Evolutionary conservation across 2,329 filamentous ascomycete genomes (phyloP).

Genomic region (Claviceps sp.): DNA sequence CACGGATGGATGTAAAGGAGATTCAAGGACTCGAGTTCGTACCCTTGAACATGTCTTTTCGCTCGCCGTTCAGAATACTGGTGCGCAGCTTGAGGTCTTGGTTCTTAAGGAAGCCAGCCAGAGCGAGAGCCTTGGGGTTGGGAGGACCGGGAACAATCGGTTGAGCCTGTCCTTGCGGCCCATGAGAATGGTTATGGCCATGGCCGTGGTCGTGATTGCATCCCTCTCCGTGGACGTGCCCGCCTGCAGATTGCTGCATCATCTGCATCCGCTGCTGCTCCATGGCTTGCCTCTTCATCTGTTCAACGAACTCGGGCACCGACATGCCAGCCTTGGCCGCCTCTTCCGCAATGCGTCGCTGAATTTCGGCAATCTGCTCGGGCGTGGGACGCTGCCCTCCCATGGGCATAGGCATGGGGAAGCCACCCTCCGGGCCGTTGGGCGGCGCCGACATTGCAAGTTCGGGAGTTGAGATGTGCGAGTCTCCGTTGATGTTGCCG

Average conservation of each 20-base stretch:
- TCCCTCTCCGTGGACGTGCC: constrained; percentile 10
- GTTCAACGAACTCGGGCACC: constrained; percentile 69
- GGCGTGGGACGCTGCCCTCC: constrained; percentile 47
- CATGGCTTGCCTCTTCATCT: constrained; percentile 44
- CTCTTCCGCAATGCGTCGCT: constrained; percentile 68
- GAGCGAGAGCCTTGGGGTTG: constrained; percentile 74
- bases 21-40: constrained; percentile 10
- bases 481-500: not conserved
- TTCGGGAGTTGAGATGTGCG: not conserved
- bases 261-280: constrained; percentile 36
- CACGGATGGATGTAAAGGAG: not conserved
- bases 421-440: constrained; percentile 13
- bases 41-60: constrained; percentile 98
- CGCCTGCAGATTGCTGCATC: constrained; percentile 16
- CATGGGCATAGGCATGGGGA: constrained; percentile 13
- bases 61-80: constrained; percentile 86
- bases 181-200: constrained; percentile 9
- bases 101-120: constrained; percentile 73
- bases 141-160: constrained; percentile 67
- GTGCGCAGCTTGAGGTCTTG: constrained; percentile 84
- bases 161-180: constrained; percentile 39
- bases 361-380: constrained; percentile 76
- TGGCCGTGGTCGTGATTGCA: constrained; percentile 17
- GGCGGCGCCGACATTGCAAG: constrained; percentile 17
- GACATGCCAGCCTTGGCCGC: constrained; percentile 75